These are phyloP conservation scores for Glomus cerebriforme DNA, from an alignment of 192 early-diverging fungal species.

Conservation along the genomic window DNA sequence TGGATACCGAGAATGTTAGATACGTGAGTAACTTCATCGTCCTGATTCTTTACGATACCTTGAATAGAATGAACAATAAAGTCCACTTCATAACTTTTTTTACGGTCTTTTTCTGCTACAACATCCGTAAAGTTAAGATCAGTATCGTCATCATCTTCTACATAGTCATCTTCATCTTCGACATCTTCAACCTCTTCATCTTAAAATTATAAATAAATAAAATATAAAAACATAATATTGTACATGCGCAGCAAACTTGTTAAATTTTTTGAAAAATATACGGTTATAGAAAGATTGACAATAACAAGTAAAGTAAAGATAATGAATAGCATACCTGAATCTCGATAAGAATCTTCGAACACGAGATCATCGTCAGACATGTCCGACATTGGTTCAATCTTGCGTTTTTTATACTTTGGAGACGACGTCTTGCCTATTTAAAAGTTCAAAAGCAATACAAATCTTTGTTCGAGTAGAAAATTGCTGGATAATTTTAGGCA, in stretches of 20 bases:
- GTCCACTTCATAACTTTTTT: conserved; percentile 76
- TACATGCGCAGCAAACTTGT: background rate
- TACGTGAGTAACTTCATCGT: conserved; percentile 70
- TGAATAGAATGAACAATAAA: conserved; percentile 62
- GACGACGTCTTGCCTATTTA: conserved; percentile 31
- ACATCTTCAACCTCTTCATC: conserved; percentile 2
- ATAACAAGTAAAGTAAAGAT: background rate
- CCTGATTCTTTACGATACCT: conserved; percentile 66
- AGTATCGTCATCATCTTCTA: conserved; percentile 51
- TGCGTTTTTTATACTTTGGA: conserved; percentile 29
- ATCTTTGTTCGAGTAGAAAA: background rate
- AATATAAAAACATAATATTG: background rate
- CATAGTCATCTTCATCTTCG: conserved; percentile 12
- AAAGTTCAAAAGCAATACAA: background rate
- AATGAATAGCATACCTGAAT: background rate
- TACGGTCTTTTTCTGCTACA: conserved; percentile 58
- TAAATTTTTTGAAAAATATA: background rate
- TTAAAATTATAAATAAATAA: background rate
- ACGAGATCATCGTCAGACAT: conserved; percentile 24
- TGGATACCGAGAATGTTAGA: conserved; percentile 68
- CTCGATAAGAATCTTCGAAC: background rate
- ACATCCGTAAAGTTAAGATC: conserved; percentile 62
- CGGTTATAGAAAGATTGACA: background rate
- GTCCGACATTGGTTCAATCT: conserved; percentile 33
- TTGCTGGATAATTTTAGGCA: background rate